Evolutionary conservation across 148 eudicot species (phyloP).

Genomic region (Heliamphora exappendiculata): DNA sequence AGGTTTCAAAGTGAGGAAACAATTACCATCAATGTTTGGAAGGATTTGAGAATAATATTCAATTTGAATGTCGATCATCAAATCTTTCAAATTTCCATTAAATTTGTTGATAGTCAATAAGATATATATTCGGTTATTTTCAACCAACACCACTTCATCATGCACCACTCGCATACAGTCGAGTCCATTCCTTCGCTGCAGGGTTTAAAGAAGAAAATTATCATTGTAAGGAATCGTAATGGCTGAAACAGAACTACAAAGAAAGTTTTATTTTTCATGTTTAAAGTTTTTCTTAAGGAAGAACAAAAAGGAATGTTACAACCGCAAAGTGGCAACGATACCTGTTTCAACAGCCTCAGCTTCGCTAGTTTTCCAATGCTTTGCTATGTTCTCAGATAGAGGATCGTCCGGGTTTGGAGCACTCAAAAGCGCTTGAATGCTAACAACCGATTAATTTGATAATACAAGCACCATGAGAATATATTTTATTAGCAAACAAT

Average conservation of each 20-base stretch:
- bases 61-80: constrained; percentile 1
- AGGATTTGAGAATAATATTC: constrained; percentile 7
- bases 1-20: constrained; percentile 1
- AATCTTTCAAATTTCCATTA: constrained; percentile 8
- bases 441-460: constrained; percentile 18
- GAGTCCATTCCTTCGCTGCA: constrained; percentile 98
- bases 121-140: constrained; percentile 25
- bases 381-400: constrained; percentile 93
- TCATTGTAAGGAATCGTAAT: background rate
- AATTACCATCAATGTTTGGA: background rate
- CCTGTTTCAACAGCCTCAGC: constrained; percentile 97
- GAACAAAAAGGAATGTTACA: background rate
- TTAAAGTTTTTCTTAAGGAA: background rate
- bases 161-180: constrained; percentile 75
- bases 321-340: constrained; percentile 13
- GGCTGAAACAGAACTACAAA: background rate
- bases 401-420: constrained; percentile 99
- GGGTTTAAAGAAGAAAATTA: background rate
- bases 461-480: background rate
- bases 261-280: background rate
- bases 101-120: constrained; percentile 14
- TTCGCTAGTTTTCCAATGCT: constrained; percentile 93
- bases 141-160: constrained; percentile 23
- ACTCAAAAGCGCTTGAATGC: constrained; percentile 94
- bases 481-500: background rate